Conservation (phyloP, 495 filamentous ascomycete genomes). For the Clohesyomyces aquaticus region DNA sequence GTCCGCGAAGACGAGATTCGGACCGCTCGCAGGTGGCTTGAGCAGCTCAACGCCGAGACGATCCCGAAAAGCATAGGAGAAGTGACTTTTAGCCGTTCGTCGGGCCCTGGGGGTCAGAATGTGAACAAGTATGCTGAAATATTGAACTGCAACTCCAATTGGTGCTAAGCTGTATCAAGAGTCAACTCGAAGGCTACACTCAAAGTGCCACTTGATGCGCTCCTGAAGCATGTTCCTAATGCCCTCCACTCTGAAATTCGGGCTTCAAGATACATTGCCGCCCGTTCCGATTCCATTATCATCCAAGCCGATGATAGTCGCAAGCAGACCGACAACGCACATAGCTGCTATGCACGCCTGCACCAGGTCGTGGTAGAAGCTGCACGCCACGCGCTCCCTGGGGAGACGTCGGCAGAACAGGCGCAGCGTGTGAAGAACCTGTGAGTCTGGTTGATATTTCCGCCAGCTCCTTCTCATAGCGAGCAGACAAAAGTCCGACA, state of each 20-base stretch:
- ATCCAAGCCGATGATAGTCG: slow-evolving; percentile 71
- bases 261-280: slow-evolving; percentile 70
- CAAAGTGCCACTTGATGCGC: slow-evolving; percentile 60
- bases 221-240: slow-evolving; percentile 67
- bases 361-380: slow-evolving; percentile 59
- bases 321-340: slow-evolving; percentile 67
- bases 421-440: slow-evolving; percentile 63
- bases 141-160: not conserved
- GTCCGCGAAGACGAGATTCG: slow-evolving; percentile 61
- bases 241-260: slow-evolving; percentile 67
- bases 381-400: slow-evolving; percentile 60
- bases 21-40: slow-evolving; percentile 76
- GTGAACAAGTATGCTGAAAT: slow-evolving; percentile 80
- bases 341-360: slow-evolving; percentile 66
- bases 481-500: slow-evolving; percentile 70
- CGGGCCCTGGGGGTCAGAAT: slow-evolving; percentile 92
- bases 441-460: slow-evolving; percentile 53
- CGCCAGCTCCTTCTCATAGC: slow-evolving; percentile 4
- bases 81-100: slow-evolving; percentile 79
- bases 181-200: slow-evolving; percentile 91
- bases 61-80: slow-evolving; percentile 69
- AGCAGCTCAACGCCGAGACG: slow-evolving; percentile 61
- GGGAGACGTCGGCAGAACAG: slow-evolving; percentile 66
- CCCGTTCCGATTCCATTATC: slow-evolving; percentile 63
- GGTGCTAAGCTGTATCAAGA: slow-evolving; percentile 52